A percentile compares a stretch with the other conserved stretches of the same genome.
Conservation (phyloP, 2,329 filamentous ascomycete species). For the Botrytis fragariae region DNA sequence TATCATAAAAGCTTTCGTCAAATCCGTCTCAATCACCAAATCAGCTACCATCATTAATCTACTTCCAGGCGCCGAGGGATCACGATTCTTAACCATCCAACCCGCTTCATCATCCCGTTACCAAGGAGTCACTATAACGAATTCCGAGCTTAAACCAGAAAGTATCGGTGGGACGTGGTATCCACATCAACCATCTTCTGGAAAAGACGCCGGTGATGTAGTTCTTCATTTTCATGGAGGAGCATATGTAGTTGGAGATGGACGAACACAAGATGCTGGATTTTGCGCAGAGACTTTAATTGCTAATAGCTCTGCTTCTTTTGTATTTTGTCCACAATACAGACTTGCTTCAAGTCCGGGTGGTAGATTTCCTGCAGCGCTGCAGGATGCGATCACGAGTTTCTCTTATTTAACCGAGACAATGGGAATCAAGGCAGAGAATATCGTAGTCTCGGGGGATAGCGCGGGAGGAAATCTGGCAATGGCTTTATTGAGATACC, state of each 20-base stretch:
- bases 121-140: neutral
- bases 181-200: conserved; percentile 20
- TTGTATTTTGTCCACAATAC: conserved; percentile 48
- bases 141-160: neutral
- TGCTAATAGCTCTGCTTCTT: conserved; percentile 40
- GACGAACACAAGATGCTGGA: conserved; percentile 39
- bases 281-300: conserved; percentile 40
- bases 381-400: conserved; percentile 48
- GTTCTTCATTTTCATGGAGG: conserved; percentile 51
- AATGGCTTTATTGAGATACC: conserved; percentile 47
- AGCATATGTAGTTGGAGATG: conserved; percentile 47
- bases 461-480: conserved; percentile 49
- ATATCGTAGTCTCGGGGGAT: conserved; percentile 49
- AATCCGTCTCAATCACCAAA: neutral
- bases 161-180: conserved; percentile 37
- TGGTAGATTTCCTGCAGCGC: conserved; percentile 49
- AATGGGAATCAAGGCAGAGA: conserved; percentile 40
- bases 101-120: neutral
- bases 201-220: conserved; percentile 31
- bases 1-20: neutral
- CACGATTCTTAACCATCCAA: neutral
- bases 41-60: neutral
- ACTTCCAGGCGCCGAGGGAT: neutral
- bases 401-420: conserved; percentile 45
- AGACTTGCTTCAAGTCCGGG: conserved; percentile 45